Evolutionary conservation across 129 eudicot genomes (phyloP), one percentile per base, ranked within the genome.

Genomic region (Chrysanthemum lavandulifolium): DNA sequence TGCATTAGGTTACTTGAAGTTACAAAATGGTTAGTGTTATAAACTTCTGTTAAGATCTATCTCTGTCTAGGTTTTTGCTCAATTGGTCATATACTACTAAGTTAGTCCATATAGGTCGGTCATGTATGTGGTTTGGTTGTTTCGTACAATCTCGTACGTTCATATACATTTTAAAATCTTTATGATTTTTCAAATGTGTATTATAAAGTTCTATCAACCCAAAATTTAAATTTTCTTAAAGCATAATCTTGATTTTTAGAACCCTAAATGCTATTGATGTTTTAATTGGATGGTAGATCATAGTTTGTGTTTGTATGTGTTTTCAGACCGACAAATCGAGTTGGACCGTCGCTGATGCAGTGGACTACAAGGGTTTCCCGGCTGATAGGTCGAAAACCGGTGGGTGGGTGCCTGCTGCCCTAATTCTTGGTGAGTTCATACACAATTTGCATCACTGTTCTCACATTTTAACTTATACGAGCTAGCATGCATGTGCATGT

Each of bases 381-480:
- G 99, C 97, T 54, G 88, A 90, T 64, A 83, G 83, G 74, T 65
- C 88, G 11, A 95, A 83, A 83, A 90, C 99, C 1, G 99, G 99
- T 47, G 97, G 99, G 76, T 95, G 99, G 99, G 82, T 86, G 4
- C 84, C 96, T 36, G 97, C 97, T 80, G 96, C 99, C 55, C 84
- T 88, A 48, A 86, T 95, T 68, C 80, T 95, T 84, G 99, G 99
- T 90, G 55, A 70, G 86, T n/a, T 58, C 57, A 73, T 57, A 23
- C 53, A 27, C 12, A n/a, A 64, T 55, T 53, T 36, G 10, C 68
- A 3, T 31, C 36, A 31, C 6, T 31, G 31, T 31, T 59, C 10
- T 27, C 16, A 11, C 48, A 67, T 70, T 33, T 2, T 31, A 70
- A 70, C 16, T 18, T 69, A 53, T 64, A 48, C 13, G 21, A 10